These are phyloP conservation scores for Acanthamoeba triangularis DNA, from an alignment of 208 protist species.

Conservation along the genomic window DNA sequence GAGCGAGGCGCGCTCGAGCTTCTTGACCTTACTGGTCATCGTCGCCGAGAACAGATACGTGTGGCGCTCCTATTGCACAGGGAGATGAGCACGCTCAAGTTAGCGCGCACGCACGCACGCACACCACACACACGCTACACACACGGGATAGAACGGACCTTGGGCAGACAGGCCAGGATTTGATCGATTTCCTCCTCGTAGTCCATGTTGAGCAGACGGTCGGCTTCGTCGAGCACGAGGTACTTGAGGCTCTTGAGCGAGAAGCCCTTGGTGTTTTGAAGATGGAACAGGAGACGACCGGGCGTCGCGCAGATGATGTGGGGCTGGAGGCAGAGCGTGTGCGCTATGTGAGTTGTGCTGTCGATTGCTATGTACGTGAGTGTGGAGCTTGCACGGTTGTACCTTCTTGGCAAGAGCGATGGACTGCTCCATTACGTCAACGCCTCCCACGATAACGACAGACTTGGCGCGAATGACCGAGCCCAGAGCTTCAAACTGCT, in stretches of 20 bases:
- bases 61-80: slow-evolving; percentile 84
- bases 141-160: slow-evolving; percentile 82
- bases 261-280: slow-evolving; percentile 99
- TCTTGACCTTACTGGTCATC: slow-evolving; percentile 98
- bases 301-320: slow-evolving; percentile 99
- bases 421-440: slow-evolving; percentile 94
- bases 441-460: slow-evolving; percentile 85
- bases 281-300: slow-evolving; percentile 98
- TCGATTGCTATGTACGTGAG: background rate
- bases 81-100: no score
- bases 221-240: slow-evolving; percentile 98
- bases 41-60: slow-evolving; percentile 99
- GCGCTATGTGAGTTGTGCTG: slow-evolving; percentile 91
- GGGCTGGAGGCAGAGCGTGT: slow-evolving; percentile 92
- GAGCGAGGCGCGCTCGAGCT: slow-evolving; percentile 98
- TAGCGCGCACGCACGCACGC: no score
- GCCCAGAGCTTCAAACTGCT: slow-evolving; percentile 92
- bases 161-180: slow-evolving; percentile 95
- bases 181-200: slow-evolving; percentile 99
- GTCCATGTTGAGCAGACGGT: slow-evolving; percentile 99
- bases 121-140: background rate
- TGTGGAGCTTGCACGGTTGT: background rate
- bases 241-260: slow-evolving; percentile 96
- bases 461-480: slow-evolving; percentile 85
- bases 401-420: slow-evolving; percentile 88